Base-by-base conservation (phyloP, 306 rosid genomes). In the Abrus pulchellus region DNA sequence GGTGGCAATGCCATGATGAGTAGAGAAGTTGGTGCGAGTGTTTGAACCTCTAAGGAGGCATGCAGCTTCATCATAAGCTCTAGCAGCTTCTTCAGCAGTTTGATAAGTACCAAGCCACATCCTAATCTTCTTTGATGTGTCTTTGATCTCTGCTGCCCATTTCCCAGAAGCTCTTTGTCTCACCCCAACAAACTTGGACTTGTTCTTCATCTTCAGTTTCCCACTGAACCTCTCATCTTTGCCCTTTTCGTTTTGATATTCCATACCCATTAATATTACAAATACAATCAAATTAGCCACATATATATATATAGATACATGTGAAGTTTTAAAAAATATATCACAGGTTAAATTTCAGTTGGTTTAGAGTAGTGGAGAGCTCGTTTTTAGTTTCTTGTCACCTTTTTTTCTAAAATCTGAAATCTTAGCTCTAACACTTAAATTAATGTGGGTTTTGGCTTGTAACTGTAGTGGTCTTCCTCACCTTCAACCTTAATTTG, bases 141-240 rank as follows among this genome's bases (percentile, higher is more conserved):
- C 98, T 85, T 94, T 94, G 85, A 94, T 94, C 80, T 94, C 97
- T 53, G 98, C 92, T 7, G 94, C 97, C 97, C 97, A 94, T 88
- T 90, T 94, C 50, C 98, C 98, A 0, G 94, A 94, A 33, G 97
- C 90, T 84, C 98, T 88, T 65, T 94, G 96, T 69, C 98, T 87
- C 57, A 94, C 98, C 10, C 97, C 98, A 44, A 90, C 89, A 68
- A 89, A 92, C 80, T 90, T 94, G 75, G 80, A 38, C 65, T 66
- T 88, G 13, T 52, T 41, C 5, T 68, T 79, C 7, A 57, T 64
- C 55, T 62, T 53, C 0, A 53, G 68, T 74, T 68, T 83, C 83
- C 52, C 82, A 72, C 13, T 80, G 50, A 75, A 68, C 68, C 54
- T 64, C 0, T 52, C 72, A 12, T 79, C 78, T 6, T 72, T 65